Base-by-base conservation (phyloP, 176 grass and related monocot genomes). In the Oryza glumipatula region DNA sequence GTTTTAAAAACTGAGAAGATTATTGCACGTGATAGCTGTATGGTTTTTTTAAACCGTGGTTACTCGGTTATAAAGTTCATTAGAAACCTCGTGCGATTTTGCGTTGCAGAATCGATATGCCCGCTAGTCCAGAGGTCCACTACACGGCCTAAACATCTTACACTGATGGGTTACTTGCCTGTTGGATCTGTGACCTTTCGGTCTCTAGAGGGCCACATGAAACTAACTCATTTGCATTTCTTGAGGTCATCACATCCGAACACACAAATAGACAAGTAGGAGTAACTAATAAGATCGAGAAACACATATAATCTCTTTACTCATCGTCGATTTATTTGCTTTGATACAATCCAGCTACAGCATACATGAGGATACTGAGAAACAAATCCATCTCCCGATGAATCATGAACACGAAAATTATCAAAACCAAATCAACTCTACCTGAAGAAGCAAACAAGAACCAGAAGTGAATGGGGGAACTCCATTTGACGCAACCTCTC, bases 401-500 rank as follows among this genome's bases (percentile, higher is more conserved):
- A 14, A 36, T 41, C 30, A 43, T 48, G 7, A 76, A 35, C 12
- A 72, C 65, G 54, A 24, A 70, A 60, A 73, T 2, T n/a, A 72
- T 22, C 35, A 73, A 49, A 78, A 17, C 12, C 28, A 69, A 32
- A 88, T 43, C 82, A 21, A 39, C 72, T 65, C 66, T 76, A 80
- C 73, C 78, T 82, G 45, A 82, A 78, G 60, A 4, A 32, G 48
- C 6, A 12, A 83, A 36, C 67, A 38, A 82, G 46, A 28, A 33
- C 89, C 84, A 83, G 89, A 90, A 90, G 89, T 90, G 84, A 87
- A 75, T 79, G 80, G 80, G 84, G 84, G 84, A 90, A 84, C 84
- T 90, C 64, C 89, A 90, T 84, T 51, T 17, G 70, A 90, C 74
- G 65, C 32, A 43, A 45, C 64, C 63, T 39, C 74, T 69, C 45